Conservation (phyloP, 768 basidiomycete species). For the Pisolithus marmoratus region DNA sequence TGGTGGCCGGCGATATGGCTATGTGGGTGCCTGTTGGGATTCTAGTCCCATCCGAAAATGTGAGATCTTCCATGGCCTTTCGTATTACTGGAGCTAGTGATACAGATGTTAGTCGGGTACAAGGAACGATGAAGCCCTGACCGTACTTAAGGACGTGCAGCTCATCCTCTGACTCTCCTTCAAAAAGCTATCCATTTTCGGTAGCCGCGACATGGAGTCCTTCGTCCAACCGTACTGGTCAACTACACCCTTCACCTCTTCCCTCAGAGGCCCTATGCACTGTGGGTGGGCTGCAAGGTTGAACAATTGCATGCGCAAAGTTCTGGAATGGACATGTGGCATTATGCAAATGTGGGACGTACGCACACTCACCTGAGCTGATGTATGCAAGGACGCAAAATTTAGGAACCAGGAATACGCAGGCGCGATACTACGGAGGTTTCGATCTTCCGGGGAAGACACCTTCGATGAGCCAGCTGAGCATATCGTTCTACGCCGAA, state of each 20-base stretch:
- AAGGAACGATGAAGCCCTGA: neutral
- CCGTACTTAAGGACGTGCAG: constrained; percentile 29
- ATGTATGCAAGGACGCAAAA: constrained; percentile 33
- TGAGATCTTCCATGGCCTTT: constrained; percentile 29
- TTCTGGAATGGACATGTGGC: constrained; percentile 18
- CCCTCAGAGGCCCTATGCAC: constrained; percentile 34
- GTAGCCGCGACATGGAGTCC: constrained; percentile 27
- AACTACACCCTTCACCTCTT: constrained; percentile 32
- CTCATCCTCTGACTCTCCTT: constrained; percentile 35
- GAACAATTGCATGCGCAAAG: constrained; percentile 33
- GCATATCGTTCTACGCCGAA: constrained; percentile 31
- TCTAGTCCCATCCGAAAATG: constrained; percentile 30
- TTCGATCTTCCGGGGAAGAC: constrained; percentile 22
- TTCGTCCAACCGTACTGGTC: constrained; percentile 29
- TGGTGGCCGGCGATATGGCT: constrained; percentile 24
- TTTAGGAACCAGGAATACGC: constrained; percentile 33
- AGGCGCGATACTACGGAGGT: constrained; percentile 23
- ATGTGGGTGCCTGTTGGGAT: constrained; percentile 36
- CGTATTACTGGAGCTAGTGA: constrained; percentile 26
- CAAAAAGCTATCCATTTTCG: constrained; percentile 40
- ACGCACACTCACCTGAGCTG: constrained; percentile 23
- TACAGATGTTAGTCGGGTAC: constrained; percentile 2
- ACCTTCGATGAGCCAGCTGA: constrained; percentile 38
- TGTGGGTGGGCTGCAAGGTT: constrained; percentile 36
- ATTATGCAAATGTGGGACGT: neutral